Evolutionary conservation across 2,329 filamentous ascomycete species (phyloP), one percentile per base, ranked within the genome.

Genomic region (Cladobotryum mycophilum): DNA sequence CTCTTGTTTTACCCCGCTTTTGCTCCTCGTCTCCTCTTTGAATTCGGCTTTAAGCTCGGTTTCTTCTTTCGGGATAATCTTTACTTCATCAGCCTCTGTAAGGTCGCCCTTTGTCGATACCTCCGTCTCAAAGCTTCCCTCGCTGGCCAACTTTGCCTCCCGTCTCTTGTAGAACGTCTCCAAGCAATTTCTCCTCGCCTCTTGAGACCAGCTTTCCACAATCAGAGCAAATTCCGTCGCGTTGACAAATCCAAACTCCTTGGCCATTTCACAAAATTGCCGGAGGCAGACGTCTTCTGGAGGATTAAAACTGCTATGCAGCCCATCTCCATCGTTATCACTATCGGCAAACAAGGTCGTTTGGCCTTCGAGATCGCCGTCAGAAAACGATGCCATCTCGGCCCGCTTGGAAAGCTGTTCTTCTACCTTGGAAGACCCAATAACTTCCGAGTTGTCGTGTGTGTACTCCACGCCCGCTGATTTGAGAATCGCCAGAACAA

Each of bases 391-490:
- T 0, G 74, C 73, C 61, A 85, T 76, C 61, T 86, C 82, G 4
- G 92, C 93, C 40, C 81, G 82, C 17, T 84, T 84, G 42, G 87
- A 91, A 5, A 99, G 79, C 51, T 85, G 81, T 56, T 88, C 86
- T 69, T 99, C 93, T n/a, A 96, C 80, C 58, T 86, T 89, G n/a
- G 87, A 93, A 1, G 89, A 86, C 11, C 93, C 93, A 51, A 99
- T 82, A 13, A 99, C 91, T 68, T 99, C 91, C 1, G 88, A 89
- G 64, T 99, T 99, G 60, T 97, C 88, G 63, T 99, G 93, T 0
- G 90, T 95, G 66, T 99, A 99, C 62, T 93, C 85, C 0, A 99
- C 91, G 2, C 93, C 93, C 0, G 88, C 90, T 7, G 85, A 82
- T 3, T 88, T 83, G 1, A 99, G 80, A 55, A 99, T 97, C 2